Conservation (phyloP, 2,329 filamentous ascomycete genomes). For the Dryadomyces quercus-mongolicae region DNA sequence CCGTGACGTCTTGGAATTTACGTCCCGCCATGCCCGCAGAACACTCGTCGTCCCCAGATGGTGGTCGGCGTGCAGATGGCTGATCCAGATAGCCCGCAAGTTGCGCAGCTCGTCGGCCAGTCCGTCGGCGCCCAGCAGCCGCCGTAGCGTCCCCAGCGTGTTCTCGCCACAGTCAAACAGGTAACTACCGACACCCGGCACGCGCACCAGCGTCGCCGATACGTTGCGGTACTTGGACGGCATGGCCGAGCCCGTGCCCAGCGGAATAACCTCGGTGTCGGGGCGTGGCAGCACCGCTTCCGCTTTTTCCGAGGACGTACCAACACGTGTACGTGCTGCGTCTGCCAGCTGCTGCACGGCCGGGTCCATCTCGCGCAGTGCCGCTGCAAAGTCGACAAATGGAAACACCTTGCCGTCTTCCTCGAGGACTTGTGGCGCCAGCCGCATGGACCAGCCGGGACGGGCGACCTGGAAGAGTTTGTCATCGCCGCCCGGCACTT, state of each 20-base stretch:
- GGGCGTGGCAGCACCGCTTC: background rate
- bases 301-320: slow-evolving; percentile 39
- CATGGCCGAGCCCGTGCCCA: slow-evolving; percentile 82
- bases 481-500: background rate
- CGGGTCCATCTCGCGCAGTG: slow-evolving; percentile 25
- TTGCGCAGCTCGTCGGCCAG: slow-evolving; percentile 62
- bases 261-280: slow-evolving; percentile 71
- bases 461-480: slow-evolving; percentile 25
- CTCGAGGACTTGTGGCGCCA: slow-evolving; percentile 34
- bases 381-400: slow-evolving; percentile 33
- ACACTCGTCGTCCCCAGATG: slow-evolving; percentile 75
- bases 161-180: slow-evolving; percentile 88
- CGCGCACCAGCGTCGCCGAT: slow-evolving; percentile 71
- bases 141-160: slow-evolving; percentile 75
- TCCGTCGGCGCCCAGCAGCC: slow-evolving; percentile 55
- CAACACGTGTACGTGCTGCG: slow-evolving; percentile 28
- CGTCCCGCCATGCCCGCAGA: slow-evolving; percentile 69
- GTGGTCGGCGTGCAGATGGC: slow-evolving; percentile 92
- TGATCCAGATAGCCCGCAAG: slow-evolving; percentile 79
- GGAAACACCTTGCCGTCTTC: slow-evolving; percentile 33
- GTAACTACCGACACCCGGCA: slow-evolving; percentile 79
- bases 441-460: slow-evolving; percentile 29
- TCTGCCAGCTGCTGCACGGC: slow-evolving; percentile 41
- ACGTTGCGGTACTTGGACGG: slow-evolving; percentile 96
- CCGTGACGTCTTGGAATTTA: slow-evolving; percentile 22